phyloP scores from a whole-genome alignment of 495 filamentous ascomycete species.

The Evansstolkia leycettana region DNA sequence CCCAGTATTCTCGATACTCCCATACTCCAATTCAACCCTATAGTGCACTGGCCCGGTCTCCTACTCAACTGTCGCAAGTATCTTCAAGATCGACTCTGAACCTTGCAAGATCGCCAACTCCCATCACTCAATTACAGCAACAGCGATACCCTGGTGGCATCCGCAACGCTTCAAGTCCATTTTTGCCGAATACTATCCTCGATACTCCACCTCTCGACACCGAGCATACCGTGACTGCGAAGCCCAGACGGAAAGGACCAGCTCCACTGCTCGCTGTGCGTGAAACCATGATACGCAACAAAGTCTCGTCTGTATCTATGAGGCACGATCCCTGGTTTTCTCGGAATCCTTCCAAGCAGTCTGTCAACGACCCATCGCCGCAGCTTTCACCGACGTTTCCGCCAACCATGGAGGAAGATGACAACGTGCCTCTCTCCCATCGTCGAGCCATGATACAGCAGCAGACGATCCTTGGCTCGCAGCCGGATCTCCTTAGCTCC shows the following conservation, averaged over 20 bases:
- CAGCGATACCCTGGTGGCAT: conserved; percentile 5
- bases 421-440: conserved; percentile 65
- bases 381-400: conserved; percentile 6
- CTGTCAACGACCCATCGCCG: conserved; percentile 7
- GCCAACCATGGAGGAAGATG: conserved; percentile 30
- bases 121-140: conserved; percentile 3
- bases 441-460: conserved; percentile 39
- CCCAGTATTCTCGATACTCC: neutral
- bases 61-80: conserved; percentile 7
- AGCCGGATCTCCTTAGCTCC: conserved; percentile 2
- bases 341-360: conserved; percentile 19
- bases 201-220: conserved; percentile 1
- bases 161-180: conserved; percentile 32
- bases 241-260: conserved; percentile 20
- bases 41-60: conserved; percentile 1
- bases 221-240: conserved; percentile 6
- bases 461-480: conserved; percentile 3
- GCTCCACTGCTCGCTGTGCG: conserved; percentile 30
- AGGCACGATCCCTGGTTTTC: conserved; percentile 21
- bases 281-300: conserved; percentile 24
- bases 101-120: conserved; percentile 3
- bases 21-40: neutral
- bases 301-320: conserved; percentile 28
- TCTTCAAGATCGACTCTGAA: conserved; percentile 10
- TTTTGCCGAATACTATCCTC: conserved; percentile 22